These are phyloP conservation scores for Trichoderma cornu-damae DNA, from an alignment of 2,329 filamentous ascomycete species.

Conservation along the genomic window DNA sequence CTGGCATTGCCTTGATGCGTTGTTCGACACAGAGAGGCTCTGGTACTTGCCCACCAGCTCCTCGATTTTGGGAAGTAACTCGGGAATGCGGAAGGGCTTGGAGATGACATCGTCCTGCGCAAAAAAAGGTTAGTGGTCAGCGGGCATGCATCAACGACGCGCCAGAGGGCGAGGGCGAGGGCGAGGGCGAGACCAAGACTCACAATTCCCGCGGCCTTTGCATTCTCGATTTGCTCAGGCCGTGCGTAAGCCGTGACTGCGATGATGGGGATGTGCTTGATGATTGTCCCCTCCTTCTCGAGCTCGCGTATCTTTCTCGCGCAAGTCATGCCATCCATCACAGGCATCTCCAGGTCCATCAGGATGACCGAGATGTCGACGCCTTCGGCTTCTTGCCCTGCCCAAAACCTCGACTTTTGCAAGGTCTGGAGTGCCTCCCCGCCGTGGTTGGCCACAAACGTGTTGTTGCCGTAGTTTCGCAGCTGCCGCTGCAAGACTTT, in stretches of 20 bases:
- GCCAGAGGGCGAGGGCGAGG: neutral
- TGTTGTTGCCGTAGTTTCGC: slow-evolving; percentile 55
- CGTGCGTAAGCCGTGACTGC: slow-evolving; percentile 80
- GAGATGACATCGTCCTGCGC: slow-evolving; percentile 73
- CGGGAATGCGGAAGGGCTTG: slow-evolving; percentile 73
- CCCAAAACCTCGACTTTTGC: slow-evolving; percentile 53
- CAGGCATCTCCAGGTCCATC: slow-evolving; percentile 80
- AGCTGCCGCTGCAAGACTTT: slow-evolving; percentile 58
- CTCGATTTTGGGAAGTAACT: slow-evolving; percentile 63
- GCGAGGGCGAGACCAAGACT: slow-evolving; percentile 34
- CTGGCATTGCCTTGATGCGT: slow-evolving; percentile 11
- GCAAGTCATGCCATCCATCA: slow-evolving; percentile 76
- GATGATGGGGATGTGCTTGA: slow-evolving; percentile 67
- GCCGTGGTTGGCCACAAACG: slow-evolving; percentile 60
- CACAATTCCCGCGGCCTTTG: slow-evolving; percentile 68
- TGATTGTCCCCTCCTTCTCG: slow-evolving; percentile 56
- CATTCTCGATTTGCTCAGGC: slow-evolving; percentile 66
- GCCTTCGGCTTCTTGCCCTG: slow-evolving; percentile 41
- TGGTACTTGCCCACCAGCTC: slow-evolving; percentile 45
- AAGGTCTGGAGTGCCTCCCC: slow-evolving; percentile 57
- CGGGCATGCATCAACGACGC: neutral
- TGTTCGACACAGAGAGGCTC: slow-evolving; percentile 27
- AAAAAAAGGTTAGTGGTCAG: neutral
- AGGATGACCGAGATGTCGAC: slow-evolving; percentile 61
- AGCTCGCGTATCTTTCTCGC: slow-evolving; percentile 63